A percentile compares a stretch with the other conserved stretches of the same genome.
These are phyloP conservation scores for Coelastrella sp. DNA, from an alignment of 139 green algal species.

Conservation along the genomic window DNA sequence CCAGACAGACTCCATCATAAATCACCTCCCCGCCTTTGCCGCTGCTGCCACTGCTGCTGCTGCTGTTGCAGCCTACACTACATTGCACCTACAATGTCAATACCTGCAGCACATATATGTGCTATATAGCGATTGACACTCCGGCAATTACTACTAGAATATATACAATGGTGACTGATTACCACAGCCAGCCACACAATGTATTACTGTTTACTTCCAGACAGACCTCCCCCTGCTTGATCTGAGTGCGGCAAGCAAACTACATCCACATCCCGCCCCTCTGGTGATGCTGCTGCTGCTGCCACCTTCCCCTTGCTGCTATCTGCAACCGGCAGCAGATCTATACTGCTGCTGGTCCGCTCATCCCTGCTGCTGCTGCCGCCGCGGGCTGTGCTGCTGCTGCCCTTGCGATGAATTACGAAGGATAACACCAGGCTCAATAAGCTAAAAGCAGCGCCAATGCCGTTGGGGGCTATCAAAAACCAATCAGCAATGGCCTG, in stretches of 20 bases:
- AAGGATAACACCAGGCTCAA: background rate
- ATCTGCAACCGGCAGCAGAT: background rate
- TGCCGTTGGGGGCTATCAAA: background rate
- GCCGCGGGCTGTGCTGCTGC: constrained; percentile 12
- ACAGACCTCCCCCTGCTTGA: too few relatives aligned
- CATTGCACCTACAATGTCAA: too few relatives aligned
- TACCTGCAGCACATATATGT: too few relatives aligned
- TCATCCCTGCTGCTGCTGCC: background rate
- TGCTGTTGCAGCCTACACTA: too few relatives aligned
- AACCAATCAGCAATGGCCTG: background rate
- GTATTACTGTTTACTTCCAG: too few relatives aligned
- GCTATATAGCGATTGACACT: too few relatives aligned
- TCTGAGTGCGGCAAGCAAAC: background rate
- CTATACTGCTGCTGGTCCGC: background rate
- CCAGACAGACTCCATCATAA: too few relatives aligned
- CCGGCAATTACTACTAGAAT: too few relatives aligned
- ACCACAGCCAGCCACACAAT: too few relatives aligned
- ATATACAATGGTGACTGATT: too few relatives aligned
- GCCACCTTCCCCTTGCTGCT: background rate
- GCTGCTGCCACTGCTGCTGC: too few relatives aligned
- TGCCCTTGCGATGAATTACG: background rate
- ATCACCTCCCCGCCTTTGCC: too few relatives aligned
- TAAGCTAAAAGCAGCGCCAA: constrained; percentile 3
- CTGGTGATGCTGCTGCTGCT: background rate
- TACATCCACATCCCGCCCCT: background rate